phyloP scores from a whole-genome alignment of 495 filamentous ascomycete species.

The Sordaria brevicollis region DNA sequence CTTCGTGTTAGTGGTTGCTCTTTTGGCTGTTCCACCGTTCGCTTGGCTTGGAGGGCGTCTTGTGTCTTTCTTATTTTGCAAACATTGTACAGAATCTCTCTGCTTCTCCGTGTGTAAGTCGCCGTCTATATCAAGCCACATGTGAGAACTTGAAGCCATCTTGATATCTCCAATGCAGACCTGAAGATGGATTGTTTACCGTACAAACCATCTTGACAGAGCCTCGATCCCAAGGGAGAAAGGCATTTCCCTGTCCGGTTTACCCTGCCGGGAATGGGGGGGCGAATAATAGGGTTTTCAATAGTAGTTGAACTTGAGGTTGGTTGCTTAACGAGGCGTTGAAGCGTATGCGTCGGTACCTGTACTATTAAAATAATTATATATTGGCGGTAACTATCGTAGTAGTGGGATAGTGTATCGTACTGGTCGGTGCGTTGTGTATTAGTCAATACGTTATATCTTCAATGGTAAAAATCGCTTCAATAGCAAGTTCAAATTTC shows the following conservation, averaged over 20 bases:
- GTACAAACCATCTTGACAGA: not conserved
- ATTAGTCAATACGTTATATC: too few species aligned
- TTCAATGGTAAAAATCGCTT: too few species aligned
- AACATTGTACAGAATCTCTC: not conserved
- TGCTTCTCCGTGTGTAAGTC: not conserved
- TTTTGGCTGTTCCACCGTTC: not conserved
- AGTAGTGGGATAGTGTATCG: too few species aligned
- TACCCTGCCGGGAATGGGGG: too few species aligned
- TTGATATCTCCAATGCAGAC: not conserved
- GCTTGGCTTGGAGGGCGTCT: not conserved
- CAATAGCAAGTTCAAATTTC: too few species aligned
- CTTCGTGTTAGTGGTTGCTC: not conserved
- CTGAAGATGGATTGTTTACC: not conserved
- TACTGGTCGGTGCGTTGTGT: too few species aligned
- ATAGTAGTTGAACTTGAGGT: too few species aligned
- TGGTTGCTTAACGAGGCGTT: too few species aligned
- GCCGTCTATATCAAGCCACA: not conserved
- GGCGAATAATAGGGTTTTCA: too few species aligned
- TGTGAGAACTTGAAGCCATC: not conserved
- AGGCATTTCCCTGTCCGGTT: not conserved
- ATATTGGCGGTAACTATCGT: too few species aligned
- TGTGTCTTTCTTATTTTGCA: not conserved
- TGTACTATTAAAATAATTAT: too few species aligned
- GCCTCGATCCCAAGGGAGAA: not conserved
- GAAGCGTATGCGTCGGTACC: too few species aligned